These are phyloP conservation scores for Ploettnerulaceae sp. DNA, from an alignment of 2,329 filamentous ascomycete species.

Conservation along the genomic window DNA sequence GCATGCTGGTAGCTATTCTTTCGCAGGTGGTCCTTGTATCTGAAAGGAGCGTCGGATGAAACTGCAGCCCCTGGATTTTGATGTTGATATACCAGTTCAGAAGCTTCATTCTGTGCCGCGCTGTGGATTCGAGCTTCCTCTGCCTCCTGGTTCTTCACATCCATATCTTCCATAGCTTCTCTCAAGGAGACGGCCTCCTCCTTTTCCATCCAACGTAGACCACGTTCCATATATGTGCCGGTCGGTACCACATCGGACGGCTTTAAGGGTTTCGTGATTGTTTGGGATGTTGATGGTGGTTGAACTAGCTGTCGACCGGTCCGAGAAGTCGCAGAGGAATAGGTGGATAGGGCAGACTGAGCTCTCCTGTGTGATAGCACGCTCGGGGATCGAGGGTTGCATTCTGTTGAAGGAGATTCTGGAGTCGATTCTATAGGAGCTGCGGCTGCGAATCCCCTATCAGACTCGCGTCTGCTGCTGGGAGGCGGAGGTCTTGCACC, in stretches of 20 bases:
- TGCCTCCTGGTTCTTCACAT: constrained; percentile 47
- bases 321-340: constrained; percentile 30
- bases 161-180: constrained; percentile 69
- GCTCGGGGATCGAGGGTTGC: constrained; percentile 27
- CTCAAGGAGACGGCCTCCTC: constrained; percentile 68
- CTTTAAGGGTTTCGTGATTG: constrained; percentile 40
- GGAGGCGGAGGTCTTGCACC: constrained; percentile 62
- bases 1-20: constrained; percentile 68
- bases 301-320: constrained; percentile 30
- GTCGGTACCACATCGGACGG: constrained; percentile 60
- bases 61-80: constrained; percentile 52
- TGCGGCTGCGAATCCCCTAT: constrained; percentile 37
- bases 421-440: constrained; percentile 12
- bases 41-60: constrained; percentile 60
- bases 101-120: constrained; percentile 70
- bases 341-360: constrained; percentile 29
- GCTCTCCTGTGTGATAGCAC: constrained; percentile 28
- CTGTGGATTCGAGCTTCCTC: constrained; percentile 61
- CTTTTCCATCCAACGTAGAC: constrained; percentile 74
- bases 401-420: constrained; percentile 19
- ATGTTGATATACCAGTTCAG: constrained; percentile 74
- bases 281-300: constrained; percentile 15
- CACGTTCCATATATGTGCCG: constrained; percentile 67
- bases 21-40: constrained; percentile 63
- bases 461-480: constrained; percentile 31